Percentiles rank a stretch among this genome's conserved stretches.
Evolutionary conservation across 192 early-diverging fungal species (phyloP).

Genomic region (Coemansia sp.): DNA sequence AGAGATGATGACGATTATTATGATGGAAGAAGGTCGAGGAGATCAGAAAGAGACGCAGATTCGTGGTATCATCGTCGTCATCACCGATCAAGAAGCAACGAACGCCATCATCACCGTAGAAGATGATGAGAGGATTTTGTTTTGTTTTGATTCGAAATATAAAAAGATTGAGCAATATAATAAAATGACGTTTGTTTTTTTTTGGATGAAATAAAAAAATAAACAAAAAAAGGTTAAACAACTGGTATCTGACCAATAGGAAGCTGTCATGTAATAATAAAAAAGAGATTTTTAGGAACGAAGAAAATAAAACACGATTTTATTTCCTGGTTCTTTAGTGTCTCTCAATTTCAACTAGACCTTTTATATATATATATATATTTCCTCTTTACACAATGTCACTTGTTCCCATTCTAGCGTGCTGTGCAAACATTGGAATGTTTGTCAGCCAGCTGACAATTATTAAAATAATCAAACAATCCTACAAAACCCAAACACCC

Average conservation of each 20-base stretch:
- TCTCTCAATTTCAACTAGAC: not conserved
- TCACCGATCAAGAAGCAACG: conserved; percentile 23
- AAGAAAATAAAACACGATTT: not conserved
- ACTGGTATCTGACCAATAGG: too few relatives aligned
- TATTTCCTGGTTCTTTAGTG: not conserved
- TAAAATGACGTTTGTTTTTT: too few relatives aligned
- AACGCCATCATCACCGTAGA: conserved; percentile 20
- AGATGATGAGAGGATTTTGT: not conserved
- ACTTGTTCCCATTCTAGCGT: conserved; percentile 26
- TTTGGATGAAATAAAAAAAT: too few relatives aligned
- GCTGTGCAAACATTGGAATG: conserved; percentile 35
- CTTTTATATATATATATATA: not conserved
- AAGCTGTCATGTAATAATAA: too few relatives aligned
- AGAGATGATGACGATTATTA: conserved; percentile 16
- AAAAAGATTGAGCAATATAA: too few relatives aligned
- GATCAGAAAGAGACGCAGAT: conserved; percentile 10
- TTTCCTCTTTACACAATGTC: conserved; percentile 14
- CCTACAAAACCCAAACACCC: conserved; percentile 11
- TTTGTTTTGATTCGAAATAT: too few relatives aligned
- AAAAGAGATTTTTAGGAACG: too few relatives aligned
- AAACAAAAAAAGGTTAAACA: too few relatives aligned
- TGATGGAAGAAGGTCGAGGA: not conserved
- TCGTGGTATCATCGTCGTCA: conserved; percentile 12
- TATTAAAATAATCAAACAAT: conserved; percentile 18
- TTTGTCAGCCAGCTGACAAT: conserved; percentile 42